Base-by-base conservation (phyloP, 2,329 filamentous ascomycete genomes). In the Penicillium sp. region DNA sequence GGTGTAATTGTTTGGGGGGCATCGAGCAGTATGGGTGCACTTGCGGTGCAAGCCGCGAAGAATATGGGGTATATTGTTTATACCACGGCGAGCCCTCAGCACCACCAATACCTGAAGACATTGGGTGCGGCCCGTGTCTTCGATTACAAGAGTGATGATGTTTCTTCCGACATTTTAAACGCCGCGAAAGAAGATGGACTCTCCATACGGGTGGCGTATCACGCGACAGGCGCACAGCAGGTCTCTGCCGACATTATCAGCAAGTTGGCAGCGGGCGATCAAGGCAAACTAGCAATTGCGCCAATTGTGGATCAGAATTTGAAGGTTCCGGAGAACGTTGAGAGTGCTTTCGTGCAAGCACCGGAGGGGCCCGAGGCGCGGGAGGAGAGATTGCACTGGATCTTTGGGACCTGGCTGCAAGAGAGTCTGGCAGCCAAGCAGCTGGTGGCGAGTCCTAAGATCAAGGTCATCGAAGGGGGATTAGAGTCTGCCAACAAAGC, bases 121-220 rank as follows among this genome's bases (percentile, higher is more conserved):
- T 69, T 80, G 1, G 79, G 79, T 4, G 78, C 79, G 3, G 68
- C 68, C 17, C 45, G 62, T 2, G 63, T 74, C 0, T 81, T 81
- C 54, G 77, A 82, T 57, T 81, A 81, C 60, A 72, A 71, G 10
- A 63, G 68, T 3, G 47, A 63, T 4, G 55, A 72, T 28, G 55
- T 63, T 8, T 34, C 55, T 28, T 31, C 28, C 2, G 15, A 59
- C 10, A 61, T 63, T 39, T 31, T 61, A 10, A 7, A 25, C 35
- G 54, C 57, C 8, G 55, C 49, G 15, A 59, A 52, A 17, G 51
- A 55, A 38, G 58, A 63, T 49, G 57, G 57, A 3, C 48, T 66
- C 20, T 45, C 6, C 4, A 43, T 63, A 20, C 48, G 39, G 2
- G 22, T 54, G 25, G 61, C 42, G 10, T 56, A 41, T 25, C 55